Evolutionary conservation across 345 rosid species (phyloP), one percentile per base, ranked within the genome.

Genomic region (Carallia brachiata): DNA sequence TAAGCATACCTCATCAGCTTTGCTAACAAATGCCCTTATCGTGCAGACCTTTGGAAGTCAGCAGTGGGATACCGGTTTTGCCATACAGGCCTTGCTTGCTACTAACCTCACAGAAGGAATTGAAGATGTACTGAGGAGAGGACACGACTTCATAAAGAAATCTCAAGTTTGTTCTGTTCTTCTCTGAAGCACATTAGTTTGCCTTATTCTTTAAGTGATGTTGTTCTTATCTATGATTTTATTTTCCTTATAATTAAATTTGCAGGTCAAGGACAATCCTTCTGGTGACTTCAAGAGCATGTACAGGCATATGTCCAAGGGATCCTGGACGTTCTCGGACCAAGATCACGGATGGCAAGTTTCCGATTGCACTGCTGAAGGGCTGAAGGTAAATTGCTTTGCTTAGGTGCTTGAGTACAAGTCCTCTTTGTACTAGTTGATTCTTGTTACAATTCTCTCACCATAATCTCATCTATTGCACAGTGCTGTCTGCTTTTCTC

Each of bases 41-140:
- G 7, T 59, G 72, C 80, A 93, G 96, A 86, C 90, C 69, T 87
- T 89, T 47, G 96, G 95, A 48, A 89, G 96, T 69, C 98, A 91
- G 68, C 67, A 72, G 30, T 94, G 97, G 97, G 96, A 94, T 68
- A 72, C 95, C 23, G 23, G 23, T 23, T 23, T 23, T 23, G 23
- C 23, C 23, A 23, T 23, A 23, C 23, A 23, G 23, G 97, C 96
- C 27, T 66, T 94, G 74, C 70, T 94, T 63, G 84, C 96, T n/a
- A 69, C 81, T 63, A 79, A 87, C 66, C 81, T 91, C 37, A 66
- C 54, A 0, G 74, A 82, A 3, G 98, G 89, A 76, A 71, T 84
- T 39, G 84, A 85, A 52, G 79, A 87, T 1, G 82, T 85, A 50
- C 83, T 94, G 12, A 80, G 67, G 74, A 91, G 67, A 77, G 97